phyloP scores from a whole-genome alignment of 345 rosid genomes.

The Populus deltoides region DNA sequence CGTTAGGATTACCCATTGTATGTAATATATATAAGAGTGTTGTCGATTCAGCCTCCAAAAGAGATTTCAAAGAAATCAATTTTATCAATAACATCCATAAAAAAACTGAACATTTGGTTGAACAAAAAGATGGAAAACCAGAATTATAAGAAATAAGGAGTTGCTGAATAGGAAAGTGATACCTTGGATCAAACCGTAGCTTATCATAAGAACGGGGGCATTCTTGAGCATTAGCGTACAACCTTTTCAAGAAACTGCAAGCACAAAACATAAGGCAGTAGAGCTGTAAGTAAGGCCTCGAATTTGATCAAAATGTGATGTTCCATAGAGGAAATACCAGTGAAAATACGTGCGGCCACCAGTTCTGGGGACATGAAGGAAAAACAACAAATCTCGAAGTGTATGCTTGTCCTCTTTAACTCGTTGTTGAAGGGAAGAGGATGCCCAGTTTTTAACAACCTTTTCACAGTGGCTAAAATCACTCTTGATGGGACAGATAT shows the following conservation, averaged over 20 bases:
- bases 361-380: slow-evolving; percentile 92
- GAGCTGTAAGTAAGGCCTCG: neutral
- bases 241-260: slow-evolving; percentile 82
- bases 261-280: slow-evolving; percentile 12
- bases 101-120: neutral
- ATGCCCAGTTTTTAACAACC: slow-evolving; percentile 66
- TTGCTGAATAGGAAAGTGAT: neutral
- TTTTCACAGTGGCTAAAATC: slow-evolving; percentile 61
- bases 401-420: slow-evolving; percentile 53
- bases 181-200: slow-evolving; percentile 92
- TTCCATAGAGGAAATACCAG: slow-evolving; percentile 48
- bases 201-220: slow-evolving; percentile 96
- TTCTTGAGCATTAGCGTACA: slow-evolving; percentile 61
- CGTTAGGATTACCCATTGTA: neutral
- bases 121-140: neutral
- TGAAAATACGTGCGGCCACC: slow-evolving; percentile 94
- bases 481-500: slow-evolving; percentile 36
- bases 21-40: neutral
- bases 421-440: slow-evolving; percentile 51
- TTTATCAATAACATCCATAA: neutral
- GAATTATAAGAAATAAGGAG: neutral
- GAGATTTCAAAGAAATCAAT: neutral
- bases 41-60: neutral
- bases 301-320: neutral
- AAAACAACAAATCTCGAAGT: slow-evolving; percentile 73